Evolutionary conservation across 331 rosid species (phyloP), one percentile per base, ranked within the genome.

Genomic region (Spiraea crenata): DNA sequence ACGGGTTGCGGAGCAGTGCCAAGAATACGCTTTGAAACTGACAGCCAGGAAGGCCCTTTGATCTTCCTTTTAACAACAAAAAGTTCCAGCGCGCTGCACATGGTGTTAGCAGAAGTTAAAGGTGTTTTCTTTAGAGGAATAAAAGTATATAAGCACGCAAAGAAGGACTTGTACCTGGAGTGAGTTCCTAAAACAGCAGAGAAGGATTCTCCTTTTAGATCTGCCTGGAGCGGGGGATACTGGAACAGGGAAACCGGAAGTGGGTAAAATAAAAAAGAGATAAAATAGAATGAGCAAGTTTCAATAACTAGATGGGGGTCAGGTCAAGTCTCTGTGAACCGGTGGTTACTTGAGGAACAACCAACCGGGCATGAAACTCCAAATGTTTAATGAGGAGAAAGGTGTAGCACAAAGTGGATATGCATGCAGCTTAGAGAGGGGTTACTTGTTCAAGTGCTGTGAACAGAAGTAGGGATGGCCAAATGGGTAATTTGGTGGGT

Each of bases 11-110:
- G 79, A 83, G 84, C 80, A 67, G 83, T 70, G 57, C 85, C 57
- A 84, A 85, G 87, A 25, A 25, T 25, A 25, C 31, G 31, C 47
- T 85, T 86, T 40, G 95, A 82, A 79, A 91, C 44, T 51, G 82
- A 82, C 50, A 93, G 74, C 99, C 97, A 93, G 34, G 91, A 84
- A 67, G 99, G 99, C 54, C 99, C 97, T 83, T 83, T 87, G 69
- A 89, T 93, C 82, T 89, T 87, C 74, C 99, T 83, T 82, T 93
- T 89, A 74, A 93, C 67, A 80, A 93, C 88, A 68, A 91, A 83
- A 77, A 79, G 95, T 82, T 93, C 99, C 77, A 91, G 81, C 3
- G 96, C 97, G 50, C 99, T 93, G 99, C 81, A 91, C 41, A 50
- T 72, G 69, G 54, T 70, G 73, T 73, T 85, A 69, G 74, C 31